Percentiles rank a stretch among this genome's conserved stretches.
phyloP scores from a whole-genome alignment of 169 alveolate species.

The Eimeria acervulina region DNA sequence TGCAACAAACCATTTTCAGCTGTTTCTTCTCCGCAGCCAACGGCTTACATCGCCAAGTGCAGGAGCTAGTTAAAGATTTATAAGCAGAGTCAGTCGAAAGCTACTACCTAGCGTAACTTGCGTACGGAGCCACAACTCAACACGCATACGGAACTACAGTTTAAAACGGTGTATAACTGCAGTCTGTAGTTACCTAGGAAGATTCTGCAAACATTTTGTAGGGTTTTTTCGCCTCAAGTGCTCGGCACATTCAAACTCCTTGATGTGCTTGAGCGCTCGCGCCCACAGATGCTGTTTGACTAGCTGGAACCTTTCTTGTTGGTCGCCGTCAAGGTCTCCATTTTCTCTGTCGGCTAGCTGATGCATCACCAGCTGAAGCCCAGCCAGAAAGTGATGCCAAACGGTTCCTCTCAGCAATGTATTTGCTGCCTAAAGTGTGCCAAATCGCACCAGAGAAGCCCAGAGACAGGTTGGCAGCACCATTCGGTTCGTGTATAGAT shows the following conservation, averaged over 20 bases:
- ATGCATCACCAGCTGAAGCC: background rate
- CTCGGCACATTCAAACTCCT: background rate
- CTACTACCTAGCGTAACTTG: background rate
- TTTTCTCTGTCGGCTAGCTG: too few relatives aligned
- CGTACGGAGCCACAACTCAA: background rate
- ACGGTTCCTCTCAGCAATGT: background rate
- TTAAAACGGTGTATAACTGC: too few relatives aligned
- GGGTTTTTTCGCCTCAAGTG: background rate
- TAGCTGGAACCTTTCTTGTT: background rate
- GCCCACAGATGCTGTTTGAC: slow-evolving; percentile 35
- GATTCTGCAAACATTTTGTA: background rate
- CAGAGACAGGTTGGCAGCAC: background rate
- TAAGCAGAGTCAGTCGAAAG: background rate
- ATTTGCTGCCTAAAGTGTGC: background rate
- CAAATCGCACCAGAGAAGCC: background rate
- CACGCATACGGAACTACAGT: background rate
- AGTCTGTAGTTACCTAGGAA: background rate
- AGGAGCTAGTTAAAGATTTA: background rate
- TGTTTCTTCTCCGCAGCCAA: too few relatives aligned
- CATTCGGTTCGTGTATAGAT: too few relatives aligned
- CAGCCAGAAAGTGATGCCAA: background rate
- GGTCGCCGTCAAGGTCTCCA: background rate
- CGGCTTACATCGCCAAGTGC: background rate
- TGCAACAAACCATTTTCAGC: too few relatives aligned
- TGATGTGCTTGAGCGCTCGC: slow-evolving; percentile 2